These are phyloP conservation scores for Lepidium africanum DNA, from an alignment of 345 rosid species.

Conservation along the genomic window DNA sequence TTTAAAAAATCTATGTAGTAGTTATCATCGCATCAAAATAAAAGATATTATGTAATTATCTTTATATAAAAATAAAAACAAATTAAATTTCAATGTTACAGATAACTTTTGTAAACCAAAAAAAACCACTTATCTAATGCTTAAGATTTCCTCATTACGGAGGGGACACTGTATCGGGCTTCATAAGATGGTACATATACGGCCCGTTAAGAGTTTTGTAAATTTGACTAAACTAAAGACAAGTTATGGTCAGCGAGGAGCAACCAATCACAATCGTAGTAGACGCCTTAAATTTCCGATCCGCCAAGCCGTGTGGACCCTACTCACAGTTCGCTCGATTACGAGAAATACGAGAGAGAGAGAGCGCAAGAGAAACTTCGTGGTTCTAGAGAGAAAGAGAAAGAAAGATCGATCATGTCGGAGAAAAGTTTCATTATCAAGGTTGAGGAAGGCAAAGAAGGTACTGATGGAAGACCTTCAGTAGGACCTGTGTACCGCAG, in stretches of 20 bases:
- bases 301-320: constrained; percentile 13
- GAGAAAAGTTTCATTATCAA: constrained; percentile 38
- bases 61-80: too few species aligned
- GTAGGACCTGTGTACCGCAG: constrained; percentile 75
- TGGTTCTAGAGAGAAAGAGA: not conserved
- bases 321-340: not conserved
- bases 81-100: too few species aligned
- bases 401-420: constrained; percentile 30
- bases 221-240: not conserved
- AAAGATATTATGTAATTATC: too few species aligned
- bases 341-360: not conserved
- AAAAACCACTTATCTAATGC: too few species aligned
- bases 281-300: constrained; percentile 5
- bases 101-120: too few species aligned
- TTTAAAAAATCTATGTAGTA: too few species aligned
- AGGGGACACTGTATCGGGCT: not conserved
- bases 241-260: constrained; percentile 4
- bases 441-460: constrained; percentile 56
- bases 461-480: constrained; percentile 54
- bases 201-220: constrained; percentile 13
- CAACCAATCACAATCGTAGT: constrained; percentile 24
- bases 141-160: too few species aligned
- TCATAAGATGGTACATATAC: not conserved
- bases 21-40: too few species aligned
- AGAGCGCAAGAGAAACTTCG: not conserved